Conservation (phyloP, 768 basidiomycete genomes). For the Punctularia strigosozonata region DNA sequence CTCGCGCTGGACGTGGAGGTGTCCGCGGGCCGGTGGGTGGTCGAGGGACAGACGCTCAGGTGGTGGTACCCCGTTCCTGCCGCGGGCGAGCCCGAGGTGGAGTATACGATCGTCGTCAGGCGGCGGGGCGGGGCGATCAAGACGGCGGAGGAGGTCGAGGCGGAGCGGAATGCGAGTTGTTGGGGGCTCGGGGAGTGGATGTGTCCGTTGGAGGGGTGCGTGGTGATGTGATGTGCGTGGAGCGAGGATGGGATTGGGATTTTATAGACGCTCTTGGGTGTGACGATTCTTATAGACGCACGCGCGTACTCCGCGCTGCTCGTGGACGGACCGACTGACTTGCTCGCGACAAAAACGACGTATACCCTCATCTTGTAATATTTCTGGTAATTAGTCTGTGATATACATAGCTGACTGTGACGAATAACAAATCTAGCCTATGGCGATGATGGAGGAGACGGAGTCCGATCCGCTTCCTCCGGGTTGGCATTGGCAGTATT, state of each 20-base stretch:
- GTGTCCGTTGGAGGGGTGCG: background rate
- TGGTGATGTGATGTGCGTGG: background rate
- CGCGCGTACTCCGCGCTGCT: too few relatives aligned
- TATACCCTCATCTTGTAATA: too few relatives aligned
- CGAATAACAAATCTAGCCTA: too few relatives aligned
- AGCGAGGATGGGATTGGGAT: background rate
- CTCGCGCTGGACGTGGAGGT: slow-evolving; percentile 32
- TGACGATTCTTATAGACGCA: too few relatives aligned
- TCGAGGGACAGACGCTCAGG: slow-evolving; percentile 36
- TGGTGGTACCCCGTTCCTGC: slow-evolving; percentile 25
- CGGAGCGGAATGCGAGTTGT: slow-evolving; percentile 1
- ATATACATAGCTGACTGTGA: too few relatives aligned
- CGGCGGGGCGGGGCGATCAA: slow-evolving; percentile 20
- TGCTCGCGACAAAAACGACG: too few relatives aligned
- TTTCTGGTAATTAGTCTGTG: too few relatives aligned
- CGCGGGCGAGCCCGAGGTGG: slow-evolving; percentile 15
- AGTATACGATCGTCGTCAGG: slow-evolving; percentile 19
- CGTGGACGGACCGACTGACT: too few relatives aligned
- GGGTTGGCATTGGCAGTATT: too few relatives aligned
- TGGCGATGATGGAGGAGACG: too few relatives aligned
- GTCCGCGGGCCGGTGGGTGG: slow-evolving; percentile 34
- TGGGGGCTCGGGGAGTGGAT: slow-evolving; percentile 4
- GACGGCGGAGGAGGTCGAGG: slow-evolving; percentile 7
- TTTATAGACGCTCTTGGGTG: too few relatives aligned
- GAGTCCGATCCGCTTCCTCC: too few relatives aligned